phyloP scores from a whole-genome alignment of 495 filamentous ascomycete species.

The Glutinoglossum americanum region DNA sequence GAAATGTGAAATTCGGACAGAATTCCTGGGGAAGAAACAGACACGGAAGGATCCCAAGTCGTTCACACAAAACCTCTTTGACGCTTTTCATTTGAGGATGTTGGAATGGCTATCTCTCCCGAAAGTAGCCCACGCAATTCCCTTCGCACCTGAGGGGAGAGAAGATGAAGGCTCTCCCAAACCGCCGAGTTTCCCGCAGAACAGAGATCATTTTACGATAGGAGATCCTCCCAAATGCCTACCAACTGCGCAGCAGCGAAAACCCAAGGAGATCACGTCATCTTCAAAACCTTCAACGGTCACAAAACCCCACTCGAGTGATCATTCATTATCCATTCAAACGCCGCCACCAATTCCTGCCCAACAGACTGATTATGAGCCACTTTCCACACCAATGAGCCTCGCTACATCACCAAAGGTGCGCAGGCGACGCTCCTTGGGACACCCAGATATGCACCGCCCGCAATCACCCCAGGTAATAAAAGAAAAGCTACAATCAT shows the following conservation, averaged over 20 bases:
- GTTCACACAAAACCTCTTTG: constrained; percentile 65
- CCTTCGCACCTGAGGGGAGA: background rate
- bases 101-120: constrained; percentile 50
- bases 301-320: background rate
- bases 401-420: background rate
- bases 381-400: background rate
- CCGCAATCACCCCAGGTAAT: background rate
- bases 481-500: background rate
- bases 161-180: background rate
- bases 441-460: background rate
- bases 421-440: background rate
- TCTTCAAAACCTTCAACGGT: background rate
- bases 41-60: constrained; percentile 58
- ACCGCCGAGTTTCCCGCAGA: background rate
- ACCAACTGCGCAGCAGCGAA: background rate
- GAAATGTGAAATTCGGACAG: background rate
- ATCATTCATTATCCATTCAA: background rate
- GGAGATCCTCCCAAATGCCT: background rate
- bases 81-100: constrained; percentile 55
- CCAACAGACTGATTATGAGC: background rate
- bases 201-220: background rate
- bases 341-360: background rate
- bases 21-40: constrained; percentile 20
- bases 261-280: background rate
- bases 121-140: background rate